Percentiles rank a stretch among this genome's conserved stretches.
These are phyloP conservation scores for Actinomucor elegans DNA, from an alignment of 371 early-diverging fungal genomes.

Conservation along the genomic window DNA sequence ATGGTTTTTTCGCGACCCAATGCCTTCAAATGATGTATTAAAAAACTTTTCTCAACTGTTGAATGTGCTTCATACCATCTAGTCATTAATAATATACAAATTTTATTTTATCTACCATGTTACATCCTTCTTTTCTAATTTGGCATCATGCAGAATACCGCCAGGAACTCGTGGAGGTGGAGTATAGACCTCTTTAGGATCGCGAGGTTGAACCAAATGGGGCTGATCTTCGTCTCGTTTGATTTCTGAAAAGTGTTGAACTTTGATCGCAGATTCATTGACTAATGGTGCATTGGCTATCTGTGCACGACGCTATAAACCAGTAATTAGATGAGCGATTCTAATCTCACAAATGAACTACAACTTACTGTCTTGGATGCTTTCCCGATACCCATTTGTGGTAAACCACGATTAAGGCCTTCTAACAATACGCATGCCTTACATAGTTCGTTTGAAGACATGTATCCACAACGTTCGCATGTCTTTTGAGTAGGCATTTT, in stretches of 20 bases:
- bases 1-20: neutral
- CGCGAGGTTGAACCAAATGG: slow-evolving; percentile 27
- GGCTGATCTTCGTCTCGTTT: slow-evolving; percentile 37
- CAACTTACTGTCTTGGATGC: slow-evolving; percentile 42
- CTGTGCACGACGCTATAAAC: slow-evolving; percentile 24
- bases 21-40: no score
- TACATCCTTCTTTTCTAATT: slow-evolving; percentile 32
- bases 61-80: no score
- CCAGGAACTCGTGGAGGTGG: slow-evolving; percentile 47
- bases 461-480: slow-evolving; percentile 94
- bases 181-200: slow-evolving; percentile 40
- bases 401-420: slow-evolving; percentile 88
- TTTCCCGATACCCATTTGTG: slow-evolving; percentile 62
- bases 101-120: slow-evolving; percentile 31
- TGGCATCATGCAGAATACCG: slow-evolving; percentile 24
- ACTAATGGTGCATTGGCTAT: slow-evolving; percentile 15
- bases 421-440: slow-evolving; percentile 95
- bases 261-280: slow-evolving; percentile 4
- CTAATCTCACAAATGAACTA: no score
- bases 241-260: slow-evolving; percentile 47
- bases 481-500: slow-evolving; percentile 68
- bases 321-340: neutral
- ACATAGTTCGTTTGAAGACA: slow-evolving; percentile 88
- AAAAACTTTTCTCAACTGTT: no score
- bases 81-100: neutral